Conservation (phyloP, 1,139 yeast genomes). For the Nadsonia starkeyi-henricii region DNA sequence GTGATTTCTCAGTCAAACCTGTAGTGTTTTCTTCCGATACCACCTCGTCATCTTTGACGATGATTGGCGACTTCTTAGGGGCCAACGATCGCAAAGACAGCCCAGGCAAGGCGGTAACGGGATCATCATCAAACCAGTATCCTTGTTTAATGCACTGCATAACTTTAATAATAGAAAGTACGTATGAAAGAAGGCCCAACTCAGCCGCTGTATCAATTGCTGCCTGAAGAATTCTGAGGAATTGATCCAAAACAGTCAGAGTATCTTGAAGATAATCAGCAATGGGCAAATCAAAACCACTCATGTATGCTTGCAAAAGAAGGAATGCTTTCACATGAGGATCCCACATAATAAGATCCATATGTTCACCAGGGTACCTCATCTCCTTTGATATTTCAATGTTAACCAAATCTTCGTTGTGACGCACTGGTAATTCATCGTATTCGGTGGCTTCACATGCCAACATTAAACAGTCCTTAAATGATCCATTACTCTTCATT, state of each 20-base stretch:
- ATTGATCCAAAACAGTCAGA: conserved; percentile 82
- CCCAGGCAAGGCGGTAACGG: conserved; percentile 63
- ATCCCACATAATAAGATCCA: conserved; percentile 69
- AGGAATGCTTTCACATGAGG: conserved; percentile 89
- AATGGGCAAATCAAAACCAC: conserved; percentile 74
- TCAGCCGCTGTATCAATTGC: conserved; percentile 84
- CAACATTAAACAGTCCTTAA: conserved; percentile 58
- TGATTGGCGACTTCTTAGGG: conserved; percentile 3
- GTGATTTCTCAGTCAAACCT: too few relatives aligned
- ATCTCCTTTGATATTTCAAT: conserved; percentile 75
- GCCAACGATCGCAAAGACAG: conserved; percentile 17
- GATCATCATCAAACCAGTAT: conserved; percentile 70
- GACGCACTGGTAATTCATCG: conserved; percentile 86
- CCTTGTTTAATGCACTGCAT: conserved; percentile 89
- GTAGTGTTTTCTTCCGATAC: conserved; percentile 7
- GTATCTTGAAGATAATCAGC: conserved; percentile 95
- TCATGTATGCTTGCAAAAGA: conserved; percentile 75
- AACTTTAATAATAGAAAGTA: conserved; percentile 40
- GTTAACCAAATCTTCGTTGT: conserved; percentile 87
- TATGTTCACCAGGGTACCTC: conserved; percentile 46
- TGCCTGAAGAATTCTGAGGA: conserved; percentile 87
- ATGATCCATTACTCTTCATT: conserved; percentile 36
- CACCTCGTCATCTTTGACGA: conserved; percentile 9
- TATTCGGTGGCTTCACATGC: conserved; percentile 77
- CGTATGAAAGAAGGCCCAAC: conserved; percentile 55